Conservation (phyloP, 257 asterid species). For the Parsonsia alboflavescens region DNA sequence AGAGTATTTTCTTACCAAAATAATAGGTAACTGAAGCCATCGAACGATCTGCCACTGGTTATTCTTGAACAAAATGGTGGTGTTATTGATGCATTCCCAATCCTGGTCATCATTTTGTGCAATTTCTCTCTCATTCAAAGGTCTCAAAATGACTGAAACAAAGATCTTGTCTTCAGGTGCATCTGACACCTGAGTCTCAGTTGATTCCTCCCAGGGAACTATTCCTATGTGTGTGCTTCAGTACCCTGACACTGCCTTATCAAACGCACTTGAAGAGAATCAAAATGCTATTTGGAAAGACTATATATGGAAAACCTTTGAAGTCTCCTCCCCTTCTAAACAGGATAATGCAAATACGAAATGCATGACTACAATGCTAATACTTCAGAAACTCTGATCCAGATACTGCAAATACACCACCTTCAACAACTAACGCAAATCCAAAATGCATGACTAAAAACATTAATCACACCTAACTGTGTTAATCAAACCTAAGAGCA, state of each 20-base stretch:
- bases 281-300: constrained; percentile 21
- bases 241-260: constrained; percentile 7
- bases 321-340: constrained; percentile 23
- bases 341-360: too few relatives aligned
- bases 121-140: constrained; percentile 65
- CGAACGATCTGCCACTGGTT: constrained; percentile 51
- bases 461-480: too few relatives aligned
- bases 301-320: constrained; percentile 16
- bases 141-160: constrained; percentile 80
- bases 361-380: too few relatives aligned
- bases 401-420: too few relatives aligned
- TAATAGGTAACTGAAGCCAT: constrained; percentile 55
- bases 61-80: constrained; percentile 64
- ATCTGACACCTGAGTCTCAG: constrained; percentile 34
- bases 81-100: constrained; percentile 86
- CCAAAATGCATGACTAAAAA: too few relatives aligned
- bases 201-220: constrained; percentile 37
- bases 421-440: too few relatives aligned
- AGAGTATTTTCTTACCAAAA: constrained; percentile 43
- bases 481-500: too few relatives aligned
- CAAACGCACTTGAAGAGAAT: constrained; percentile 47
- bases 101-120: constrained; percentile 46
- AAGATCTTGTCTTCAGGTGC: constrained; percentile 78
- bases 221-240: constrained; percentile 49
- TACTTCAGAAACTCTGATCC: too few relatives aligned